phyloP scores from a whole-genome alignment of 2,329 filamentous ascomycete species.

The Cephalotrichum gorgonifer region DNA sequence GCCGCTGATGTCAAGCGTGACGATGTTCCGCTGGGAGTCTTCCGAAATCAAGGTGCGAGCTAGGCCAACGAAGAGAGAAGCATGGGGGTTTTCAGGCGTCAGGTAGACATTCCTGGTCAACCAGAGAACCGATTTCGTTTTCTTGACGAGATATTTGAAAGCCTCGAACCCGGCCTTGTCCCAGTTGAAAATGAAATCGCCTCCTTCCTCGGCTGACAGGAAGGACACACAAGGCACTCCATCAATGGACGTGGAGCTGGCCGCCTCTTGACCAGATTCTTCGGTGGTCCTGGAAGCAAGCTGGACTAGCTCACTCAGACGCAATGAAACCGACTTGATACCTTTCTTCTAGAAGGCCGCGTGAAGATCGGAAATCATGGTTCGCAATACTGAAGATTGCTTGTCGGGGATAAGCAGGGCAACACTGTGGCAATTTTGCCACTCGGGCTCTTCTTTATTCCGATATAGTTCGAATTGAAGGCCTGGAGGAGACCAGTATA shows the following conservation, averaged over 20 bases:
- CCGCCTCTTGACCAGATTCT: not conserved
- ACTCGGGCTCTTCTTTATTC: not conserved
- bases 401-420: not conserved
- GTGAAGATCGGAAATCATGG: not conserved
- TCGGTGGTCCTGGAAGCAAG: not conserved
- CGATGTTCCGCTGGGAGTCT: constrained; percentile 28
- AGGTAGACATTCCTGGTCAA: constrained; percentile 26
- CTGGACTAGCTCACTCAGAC: not conserved
- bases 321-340: not conserved
- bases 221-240: constrained; percentile 22
- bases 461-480: not conserved
- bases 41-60: constrained; percentile 39
- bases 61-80: constrained; percentile 32
- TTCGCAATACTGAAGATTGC: not conserved
- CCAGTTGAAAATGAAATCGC: constrained; percentile 18
- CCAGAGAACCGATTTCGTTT: constrained; percentile 33
- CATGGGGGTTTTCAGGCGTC: constrained; percentile 20
- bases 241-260: not conserved
- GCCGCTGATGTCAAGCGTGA: constrained; percentile 29
- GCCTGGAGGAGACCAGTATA: not conserved
- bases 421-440: not conserved
- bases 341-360: not conserved
- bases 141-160: constrained; percentile 27
- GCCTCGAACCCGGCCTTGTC: constrained; percentile 23
- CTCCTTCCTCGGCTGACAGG: constrained; percentile 25